Evolutionary conservation across 805 yeast species (phyloP).

Genomic region (Candida namnaoensis): DNA sequence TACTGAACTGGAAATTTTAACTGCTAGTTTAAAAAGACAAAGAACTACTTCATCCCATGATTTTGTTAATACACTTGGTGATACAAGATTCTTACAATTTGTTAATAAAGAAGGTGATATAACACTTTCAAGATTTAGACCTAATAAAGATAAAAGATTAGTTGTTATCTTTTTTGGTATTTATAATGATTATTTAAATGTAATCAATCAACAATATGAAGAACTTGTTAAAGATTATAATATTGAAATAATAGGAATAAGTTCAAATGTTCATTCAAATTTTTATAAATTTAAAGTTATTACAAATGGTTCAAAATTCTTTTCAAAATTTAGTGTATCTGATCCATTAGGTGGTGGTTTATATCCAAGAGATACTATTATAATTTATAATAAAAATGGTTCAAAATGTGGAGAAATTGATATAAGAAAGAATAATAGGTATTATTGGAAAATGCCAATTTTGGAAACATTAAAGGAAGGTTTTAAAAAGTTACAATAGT

Average conservation of each 20-base stretch:
- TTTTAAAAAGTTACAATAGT: slow-evolving; percentile 6
- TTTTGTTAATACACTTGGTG: background rate
- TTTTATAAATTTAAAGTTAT: slow-evolving; percentile 11
- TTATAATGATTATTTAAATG: slow-evolving; percentile 7
- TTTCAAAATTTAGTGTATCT: slow-evolving; percentile 10
- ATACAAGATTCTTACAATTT: no score
- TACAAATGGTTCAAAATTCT: slow-evolving; percentile 5
- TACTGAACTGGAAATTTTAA: background rate
- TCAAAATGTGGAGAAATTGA: slow-evolving; percentile 8
- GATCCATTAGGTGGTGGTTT: slow-evolving; percentile 21
- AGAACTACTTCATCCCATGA: background rate
- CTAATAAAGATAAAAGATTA: slow-evolving; percentile 3
- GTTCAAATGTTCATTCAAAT: slow-evolving; percentile 8
- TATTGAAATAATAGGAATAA: slow-evolving; percentile 12
- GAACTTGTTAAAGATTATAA: slow-evolving; percentile 1
- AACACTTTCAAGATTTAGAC: slow-evolving; percentile 1
- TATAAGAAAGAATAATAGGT: slow-evolving; percentile 4
- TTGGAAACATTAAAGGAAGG: slow-evolving; percentile 10
- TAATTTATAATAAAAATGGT: slow-evolving; percentile 14
- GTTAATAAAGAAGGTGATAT: slow-evolving; percentile 1
- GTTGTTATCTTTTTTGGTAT: slow-evolving; percentile 17
- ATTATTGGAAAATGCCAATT: slow-evolving; percentile 4
- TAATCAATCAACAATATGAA: slow-evolving; percentile 2
- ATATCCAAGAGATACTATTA: slow-evolving; percentile 15
- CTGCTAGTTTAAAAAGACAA: background rate